phyloP scores from a whole-genome alignment of 1,284 basidiomycete species.

The Moniliophthora roreri region DNA sequence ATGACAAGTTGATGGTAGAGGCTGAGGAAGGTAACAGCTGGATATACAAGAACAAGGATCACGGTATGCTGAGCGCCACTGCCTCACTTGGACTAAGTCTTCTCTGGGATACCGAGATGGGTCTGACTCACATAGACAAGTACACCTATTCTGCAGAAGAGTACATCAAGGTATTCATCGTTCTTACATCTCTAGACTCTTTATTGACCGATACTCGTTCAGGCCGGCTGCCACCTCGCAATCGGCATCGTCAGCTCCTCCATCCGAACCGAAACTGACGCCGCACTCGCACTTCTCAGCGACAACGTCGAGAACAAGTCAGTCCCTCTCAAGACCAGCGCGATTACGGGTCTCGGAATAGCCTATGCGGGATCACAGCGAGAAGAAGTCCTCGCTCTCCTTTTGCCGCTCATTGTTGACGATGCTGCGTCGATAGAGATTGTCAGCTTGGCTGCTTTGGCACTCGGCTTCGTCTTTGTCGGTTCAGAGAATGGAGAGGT shows the following conservation, averaged over 20 bases:
- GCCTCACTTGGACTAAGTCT: slow-evolving; percentile 93
- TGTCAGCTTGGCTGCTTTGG: slow-evolving; percentile 81
- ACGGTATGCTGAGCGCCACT: slow-evolving; percentile 96
- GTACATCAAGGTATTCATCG: slow-evolving; percentile 77
- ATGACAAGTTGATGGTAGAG: slow-evolving; percentile 97
- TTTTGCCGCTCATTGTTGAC: slow-evolving; percentile 83
- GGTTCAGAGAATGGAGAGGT: slow-evolving; percentile 96
- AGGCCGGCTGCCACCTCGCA: slow-evolving; percentile 93
- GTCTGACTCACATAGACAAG: slow-evolving; percentile 94
- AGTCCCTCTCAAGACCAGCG: slow-evolving; percentile 80
- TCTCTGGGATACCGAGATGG: slow-evolving; percentile 96
- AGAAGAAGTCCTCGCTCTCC: slow-evolving; percentile 78
- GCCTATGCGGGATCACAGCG: slow-evolving; percentile 94
- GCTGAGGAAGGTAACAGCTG: slow-evolving; percentile 96
- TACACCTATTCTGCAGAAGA: slow-evolving; percentile 98
- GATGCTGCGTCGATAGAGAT: slow-evolving; percentile 89
- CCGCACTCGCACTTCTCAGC: slow-evolving; percentile 87
- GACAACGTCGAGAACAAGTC: slow-evolving; percentile 93
- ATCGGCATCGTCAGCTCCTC: slow-evolving; percentile 92
- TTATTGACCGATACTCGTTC: slow-evolving; percentile 5
- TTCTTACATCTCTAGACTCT: not conserved
- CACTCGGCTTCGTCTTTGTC: slow-evolving; percentile 94
- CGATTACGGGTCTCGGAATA: slow-evolving; percentile 90
- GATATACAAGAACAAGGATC: slow-evolving; percentile 99
- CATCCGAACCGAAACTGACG: slow-evolving; percentile 92